Base-by-base conservation (phyloP, 2,329 filamentous ascomycete genomes). In the Calonectria crousiana region DNA sequence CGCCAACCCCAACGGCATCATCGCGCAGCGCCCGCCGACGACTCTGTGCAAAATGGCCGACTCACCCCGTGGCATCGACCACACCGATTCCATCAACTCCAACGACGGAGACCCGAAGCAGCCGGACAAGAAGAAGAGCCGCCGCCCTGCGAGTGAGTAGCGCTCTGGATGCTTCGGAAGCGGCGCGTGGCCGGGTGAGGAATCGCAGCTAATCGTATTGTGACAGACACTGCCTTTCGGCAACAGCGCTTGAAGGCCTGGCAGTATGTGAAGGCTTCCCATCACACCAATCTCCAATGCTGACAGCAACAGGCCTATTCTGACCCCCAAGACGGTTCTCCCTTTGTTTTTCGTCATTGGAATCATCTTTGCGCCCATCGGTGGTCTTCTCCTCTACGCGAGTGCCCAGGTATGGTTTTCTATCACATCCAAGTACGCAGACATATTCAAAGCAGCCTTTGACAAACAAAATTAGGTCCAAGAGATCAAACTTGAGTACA, bases 231-330 rank as follows among this genome's bases (percentile, higher is more conserved):
- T 74, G 97, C 97, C 14, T 99, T 98, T 84, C 92, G 97, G 81
- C 97, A 99, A 84, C 97, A 99, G 86, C 93, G 97, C 83, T 87
- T 99, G 85, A 98, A 98, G 87, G 97, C 97, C 88, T 99, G 97
- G 97, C 97, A 99, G 94, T 97, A 89, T 86, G 95, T 81, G 20
- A 26, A 49, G 34, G 30, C 23, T 66, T 67, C 72, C 69, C 69
- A 41, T 69, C 28, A 51, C 26, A 47, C 36, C 11, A n/a, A 49
- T 52, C 60, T 72, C 69, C 64, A 47, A 79, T 76, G 79, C 87
- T 89, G 81, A 89, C 84, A 69, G 75, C 79, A 23, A 79, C 82
- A 97, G 95, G 87, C 96, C 96, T 47, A 98, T 98, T 82, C 89
- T 98, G 67, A 98, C 96, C 4, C 96, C 96, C 2, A 98, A 98